Evolutionary conservation across 371 early-diverging fungal genomes (phyloP).

Genomic region (Syncephalastrum monosporum): DNA sequence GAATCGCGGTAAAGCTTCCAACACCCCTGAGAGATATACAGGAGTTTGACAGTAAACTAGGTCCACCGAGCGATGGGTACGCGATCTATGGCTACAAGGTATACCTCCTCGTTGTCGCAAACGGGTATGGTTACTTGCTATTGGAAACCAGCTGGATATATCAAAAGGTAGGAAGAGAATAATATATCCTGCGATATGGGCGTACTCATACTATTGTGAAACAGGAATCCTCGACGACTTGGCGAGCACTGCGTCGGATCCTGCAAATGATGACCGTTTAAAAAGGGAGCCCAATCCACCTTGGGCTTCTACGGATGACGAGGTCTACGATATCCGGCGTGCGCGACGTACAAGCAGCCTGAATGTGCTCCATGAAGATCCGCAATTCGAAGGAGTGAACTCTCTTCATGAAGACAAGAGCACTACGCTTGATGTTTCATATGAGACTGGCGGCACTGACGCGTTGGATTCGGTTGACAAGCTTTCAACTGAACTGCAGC

Average conservation of each 20-base stretch:
- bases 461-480: too few species aligned
- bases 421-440: neutral
- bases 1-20: constrained; percentile 18
- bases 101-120: constrained; percentile 48
- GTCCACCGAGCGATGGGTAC: constrained; percentile 31
- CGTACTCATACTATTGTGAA: neutral
- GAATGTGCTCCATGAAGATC: constrained; percentile 35
- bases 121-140: constrained; percentile 42
- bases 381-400: neutral
- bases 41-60: neutral
- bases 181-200: too few species aligned
- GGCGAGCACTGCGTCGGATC: neutral
- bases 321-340: constrained; percentile 16
- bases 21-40: neutral
- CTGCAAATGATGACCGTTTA: neutral
- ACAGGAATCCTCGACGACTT: neutral
- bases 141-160: constrained; percentile 39
- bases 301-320: neutral
- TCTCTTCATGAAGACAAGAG: neutral
- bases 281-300: neutral
- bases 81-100: constrained; percentile 43
- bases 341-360: constrained; percentile 44
- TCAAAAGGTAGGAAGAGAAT: constrained; percentile 22
- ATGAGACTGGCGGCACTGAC: neutral
- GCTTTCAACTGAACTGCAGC: too few species aligned